These are phyloP conservation scores for Geotrichum armillariae DNA, from an alignment of 1,139 yeast species.

Conservation along the genomic window DNA sequence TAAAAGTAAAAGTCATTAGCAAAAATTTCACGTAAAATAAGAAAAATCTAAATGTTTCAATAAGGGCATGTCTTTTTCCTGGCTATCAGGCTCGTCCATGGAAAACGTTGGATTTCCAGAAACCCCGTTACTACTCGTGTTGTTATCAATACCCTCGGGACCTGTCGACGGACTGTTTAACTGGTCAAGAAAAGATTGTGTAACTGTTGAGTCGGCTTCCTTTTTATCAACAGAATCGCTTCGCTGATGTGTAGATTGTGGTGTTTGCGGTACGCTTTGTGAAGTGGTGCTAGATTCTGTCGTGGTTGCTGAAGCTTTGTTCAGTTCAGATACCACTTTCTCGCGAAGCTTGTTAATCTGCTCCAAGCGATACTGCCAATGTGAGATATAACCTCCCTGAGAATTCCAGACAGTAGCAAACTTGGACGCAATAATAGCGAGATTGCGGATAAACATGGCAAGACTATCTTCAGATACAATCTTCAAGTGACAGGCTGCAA, in stretches of 20 bases:
- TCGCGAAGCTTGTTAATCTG: slow-evolving; percentile 55
- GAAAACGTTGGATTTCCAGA: slow-evolving; percentile 14
- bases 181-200: slow-evolving; percentile 30
- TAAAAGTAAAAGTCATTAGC: too few relatives aligned
- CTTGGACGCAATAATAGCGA: slow-evolving; percentile 65
- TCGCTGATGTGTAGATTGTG: slow-evolving; percentile 9
- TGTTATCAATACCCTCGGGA: slow-evolving; percentile 17
- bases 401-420: slow-evolving; percentile 77
- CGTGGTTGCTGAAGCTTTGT: slow-evolving; percentile 20
- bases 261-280: slow-evolving; percentile 1
- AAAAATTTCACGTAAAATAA: slow-evolving; percentile 1
- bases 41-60: slow-evolving; percentile 24
- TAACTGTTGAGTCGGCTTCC: slow-evolving; percentile 15
- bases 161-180: slow-evolving; percentile 25
- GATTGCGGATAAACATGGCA: slow-evolving; percentile 63
- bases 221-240: slow-evolving; percentile 11
- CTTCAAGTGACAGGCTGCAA: slow-evolving; percentile 76
- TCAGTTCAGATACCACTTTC: slow-evolving; percentile 40
- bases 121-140: not conserved
- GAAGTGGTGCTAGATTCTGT: slow-evolving; percentile 20
- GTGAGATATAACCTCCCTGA: slow-evolving; percentile 53
- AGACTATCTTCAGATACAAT: slow-evolving; percentile 60
- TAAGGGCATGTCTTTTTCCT: slow-evolving; percentile 22
- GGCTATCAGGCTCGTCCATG: slow-evolving; percentile 19
- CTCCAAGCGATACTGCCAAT: slow-evolving; percentile 66